A percentile compares a stretch with the other conserved stretches of the same genome.
These are phyloP conservation scores for Cochlearia excelsa DNA, from an alignment of 345 rosid genomes.

Conservation along the genomic window DNA sequence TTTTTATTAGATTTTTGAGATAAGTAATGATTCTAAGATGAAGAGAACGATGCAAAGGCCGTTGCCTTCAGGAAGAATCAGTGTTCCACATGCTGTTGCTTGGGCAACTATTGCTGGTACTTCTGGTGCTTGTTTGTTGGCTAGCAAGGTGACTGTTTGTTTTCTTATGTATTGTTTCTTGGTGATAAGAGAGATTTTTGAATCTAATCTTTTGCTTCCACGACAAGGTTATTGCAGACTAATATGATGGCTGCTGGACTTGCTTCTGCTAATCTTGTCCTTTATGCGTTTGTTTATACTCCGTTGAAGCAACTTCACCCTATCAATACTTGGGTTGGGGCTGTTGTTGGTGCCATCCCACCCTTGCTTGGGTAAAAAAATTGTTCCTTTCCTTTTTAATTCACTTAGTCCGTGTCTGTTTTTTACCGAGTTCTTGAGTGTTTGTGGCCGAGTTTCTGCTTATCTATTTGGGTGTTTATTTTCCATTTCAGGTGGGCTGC, in stretches of 20 bases:
- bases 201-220: slow-evolving; percentile 39
- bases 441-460: slow-evolving; percentile 1
- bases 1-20: slow-evolving; percentile 65
- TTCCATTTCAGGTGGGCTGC: slow-evolving; percentile 85
- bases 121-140: slow-evolving; percentile 74
- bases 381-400: slow-evolving; percentile 21
- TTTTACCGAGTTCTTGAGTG: neutral
- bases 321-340: slow-evolving; percentile 96
- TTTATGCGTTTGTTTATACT: slow-evolving; percentile 72
- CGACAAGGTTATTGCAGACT: slow-evolving; percentile 86
- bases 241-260: slow-evolving; percentile 89
- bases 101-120: slow-evolving; percentile 79
- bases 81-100: slow-evolving; percentile 62
- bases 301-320: slow-evolving; percentile 98
- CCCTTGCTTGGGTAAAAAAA: slow-evolving; percentile 82
- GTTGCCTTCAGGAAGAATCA: slow-evolving; percentile 78
- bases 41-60: slow-evolving; percentile 84
- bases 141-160: slow-evolving; percentile 59
- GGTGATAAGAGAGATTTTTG: slow-evolving; percentile 5
- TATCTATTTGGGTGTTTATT: slow-evolving; percentile 8
- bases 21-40: slow-evolving; percentile 87
- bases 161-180: slow-evolving; percentile 5
- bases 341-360: slow-evolving; percentile 97
- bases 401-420: slow-evolving; percentile 12
- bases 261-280: slow-evolving; percentile 74